Percentiles rank a stretch among this genome's conserved stretches.
phyloP scores from a whole-genome alignment of 2,329 filamentous ascomycete species.

The Calycina marina region DNA sequence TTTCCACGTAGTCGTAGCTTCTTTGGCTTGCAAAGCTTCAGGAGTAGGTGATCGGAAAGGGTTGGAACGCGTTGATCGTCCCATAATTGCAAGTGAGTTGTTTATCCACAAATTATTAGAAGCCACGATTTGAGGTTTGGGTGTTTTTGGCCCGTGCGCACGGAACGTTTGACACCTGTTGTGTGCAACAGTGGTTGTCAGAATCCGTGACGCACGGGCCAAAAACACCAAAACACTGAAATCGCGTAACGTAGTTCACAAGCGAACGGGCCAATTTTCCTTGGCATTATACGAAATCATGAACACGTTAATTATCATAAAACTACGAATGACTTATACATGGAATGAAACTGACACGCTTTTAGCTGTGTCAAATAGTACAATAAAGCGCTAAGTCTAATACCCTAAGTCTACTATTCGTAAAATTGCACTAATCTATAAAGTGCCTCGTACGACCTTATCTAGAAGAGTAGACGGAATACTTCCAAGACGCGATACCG shows the following conservation, averaged over 20 bases:
- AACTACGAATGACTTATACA: neutral
- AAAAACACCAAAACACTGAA: no score
- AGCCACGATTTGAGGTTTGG: no score
- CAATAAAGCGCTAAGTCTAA: neutral
- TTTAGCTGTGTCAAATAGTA: neutral
- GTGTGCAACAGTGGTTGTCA: no score
- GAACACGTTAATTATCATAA: neutral
- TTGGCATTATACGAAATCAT: neutral
- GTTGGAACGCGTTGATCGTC: no score
- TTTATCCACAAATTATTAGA: no score
- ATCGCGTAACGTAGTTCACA: constrained; percentile 5
- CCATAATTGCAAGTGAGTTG: no score
- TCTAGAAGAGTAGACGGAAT: constrained; percentile 5
- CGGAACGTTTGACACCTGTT: no score
- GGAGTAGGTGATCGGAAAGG: no score
- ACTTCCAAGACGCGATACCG: constrained; percentile 1
- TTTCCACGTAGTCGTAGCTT: no score
- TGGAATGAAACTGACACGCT: neutral
- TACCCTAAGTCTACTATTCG: neutral
- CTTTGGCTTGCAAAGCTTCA: no score
- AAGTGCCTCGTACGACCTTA: constrained; percentile 5
- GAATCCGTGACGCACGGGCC: no score
- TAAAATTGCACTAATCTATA: constrained; percentile 5
- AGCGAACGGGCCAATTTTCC: neutral
- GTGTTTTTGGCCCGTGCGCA: no score